Conservation (phyloP, 139 green algal species). For the Picochlorum sp. region DNA sequence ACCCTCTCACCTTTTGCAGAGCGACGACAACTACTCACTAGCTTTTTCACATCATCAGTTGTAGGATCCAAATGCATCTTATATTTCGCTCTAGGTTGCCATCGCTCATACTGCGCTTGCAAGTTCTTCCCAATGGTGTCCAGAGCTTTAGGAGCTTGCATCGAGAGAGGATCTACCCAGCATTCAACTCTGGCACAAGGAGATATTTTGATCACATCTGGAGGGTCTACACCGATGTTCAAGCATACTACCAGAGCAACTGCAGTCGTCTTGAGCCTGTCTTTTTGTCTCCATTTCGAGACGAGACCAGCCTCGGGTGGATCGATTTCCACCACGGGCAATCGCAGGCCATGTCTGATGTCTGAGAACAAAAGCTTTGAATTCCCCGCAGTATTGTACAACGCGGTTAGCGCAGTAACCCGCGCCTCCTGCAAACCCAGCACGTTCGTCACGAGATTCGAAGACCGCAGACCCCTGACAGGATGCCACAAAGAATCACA, state of each 20-base stretch:
- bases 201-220: slow-evolving; percentile 95
- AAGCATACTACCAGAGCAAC: slow-evolving; percentile 96
- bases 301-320: slow-evolving; percentile 16
- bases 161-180: slow-evolving; percentile 90
- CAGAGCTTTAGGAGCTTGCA: slow-evolving; percentile 86
- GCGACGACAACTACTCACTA: slow-evolving; percentile 69
- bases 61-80: slow-evolving; percentile 95
- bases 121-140: slow-evolving; percentile 91
- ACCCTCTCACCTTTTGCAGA: slow-evolving; percentile 90
- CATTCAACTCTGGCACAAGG: slow-evolving; percentile 91
- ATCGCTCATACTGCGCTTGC: slow-evolving; percentile 98
- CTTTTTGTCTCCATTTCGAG: slow-evolving; percentile 75
- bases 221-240: slow-evolving; percentile 98
- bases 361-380: background rate
- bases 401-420: background rate
- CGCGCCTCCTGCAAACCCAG: background rate
- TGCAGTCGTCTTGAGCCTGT: slow-evolving; percentile 82
- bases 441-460: too few species aligned
- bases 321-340: background rate
- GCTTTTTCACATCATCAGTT: slow-evolving; percentile 95
- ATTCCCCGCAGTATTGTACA: background rate
- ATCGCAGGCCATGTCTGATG: background rate
- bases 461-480: too few species aligned
- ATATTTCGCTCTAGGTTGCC: slow-evolving; percentile 95
- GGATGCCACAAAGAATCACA: background rate